Evolutionary conservation across 495 filamentous ascomycete species (phyloP).

Genomic region (Podospora sp.): DNA sequence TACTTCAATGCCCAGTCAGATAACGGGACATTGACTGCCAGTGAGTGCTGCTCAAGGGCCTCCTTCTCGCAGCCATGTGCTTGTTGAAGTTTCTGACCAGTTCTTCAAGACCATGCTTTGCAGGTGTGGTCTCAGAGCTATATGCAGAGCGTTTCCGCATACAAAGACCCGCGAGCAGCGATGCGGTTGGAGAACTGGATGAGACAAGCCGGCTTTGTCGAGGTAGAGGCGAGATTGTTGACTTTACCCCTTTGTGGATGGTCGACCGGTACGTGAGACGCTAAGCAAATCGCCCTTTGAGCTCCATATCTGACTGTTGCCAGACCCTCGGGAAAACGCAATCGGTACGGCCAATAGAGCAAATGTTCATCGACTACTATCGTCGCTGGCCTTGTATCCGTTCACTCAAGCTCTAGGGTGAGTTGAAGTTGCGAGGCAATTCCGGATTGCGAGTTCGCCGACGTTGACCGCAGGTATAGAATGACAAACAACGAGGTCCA

Average conservation of each 20-base stretch:
- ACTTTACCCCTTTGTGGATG: slow-evolving; percentile 74
- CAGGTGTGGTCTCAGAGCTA: slow-evolving; percentile 73
- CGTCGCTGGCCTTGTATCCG: slow-evolving; percentile 65
- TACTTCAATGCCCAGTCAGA: slow-evolving; percentile 89
- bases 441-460: slow-evolving; percentile 19
- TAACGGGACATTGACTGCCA: slow-evolving; percentile 75
- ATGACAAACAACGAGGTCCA: slow-evolving; percentile 68
- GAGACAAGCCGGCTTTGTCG: slow-evolving; percentile 68
- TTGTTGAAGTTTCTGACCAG: slow-evolving; percentile 17
- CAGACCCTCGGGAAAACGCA: slow-evolving; percentile 62
- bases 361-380: slow-evolving; percentile 63
- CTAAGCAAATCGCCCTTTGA: slow-evolving; percentile 14
- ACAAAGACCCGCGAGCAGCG: slow-evolving; percentile 72
- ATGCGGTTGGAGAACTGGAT: slow-evolving; percentile 64
- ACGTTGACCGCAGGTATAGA: slow-evolving; percentile 43
- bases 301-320: slow-evolving; percentile 10
- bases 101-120: slow-evolving; percentile 61
- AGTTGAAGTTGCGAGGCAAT: slow-evolving; percentile 22
- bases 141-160: slow-evolving; percentile 63
- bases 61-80: background rate
- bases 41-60: slow-evolving; percentile 35
- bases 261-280: slow-evolving; percentile 61
- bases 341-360: slow-evolving; percentile 65
- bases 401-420: slow-evolving; percentile 51
- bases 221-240: slow-evolving; percentile 70